Conservation (phyloP, 345 rosid genomes). For the Gossypium rotundifolium region DNA sequence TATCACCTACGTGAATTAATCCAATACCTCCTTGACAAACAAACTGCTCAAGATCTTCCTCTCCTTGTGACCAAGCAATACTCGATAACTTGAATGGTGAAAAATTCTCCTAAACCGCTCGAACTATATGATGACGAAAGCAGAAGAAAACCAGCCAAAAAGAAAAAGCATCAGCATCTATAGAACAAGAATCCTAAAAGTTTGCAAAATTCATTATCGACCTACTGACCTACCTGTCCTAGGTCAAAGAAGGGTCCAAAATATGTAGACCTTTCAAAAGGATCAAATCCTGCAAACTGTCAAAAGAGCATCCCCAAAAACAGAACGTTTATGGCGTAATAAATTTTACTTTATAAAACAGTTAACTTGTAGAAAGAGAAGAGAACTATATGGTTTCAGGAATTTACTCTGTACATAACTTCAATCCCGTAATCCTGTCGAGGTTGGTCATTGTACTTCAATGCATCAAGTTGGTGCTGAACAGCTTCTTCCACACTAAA, state of each 20-base stretch:
- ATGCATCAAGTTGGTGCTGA: constrained; percentile 69
- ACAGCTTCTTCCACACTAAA: constrained; percentile 92
- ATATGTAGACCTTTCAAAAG: constrained; percentile 85
- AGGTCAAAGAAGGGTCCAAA: constrained; percentile 91
- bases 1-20: neutral
- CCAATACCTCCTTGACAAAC: constrained; percentile 66
- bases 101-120: constrained; percentile 90
- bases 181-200: neutral
- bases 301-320: constrained; percentile 11
- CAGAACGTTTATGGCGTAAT: neutral
- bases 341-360: neutral
- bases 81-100: constrained; percentile 88
- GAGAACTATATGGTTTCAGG: neutral
- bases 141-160: neutral
- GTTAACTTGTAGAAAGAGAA: neutral
- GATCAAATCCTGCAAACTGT: constrained; percentile 97
- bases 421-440: constrained; percentile 84
- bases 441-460: constrained; percentile 82
- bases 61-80: constrained; percentile 81
- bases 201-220: neutral
- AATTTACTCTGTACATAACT: constrained; percentile 82
- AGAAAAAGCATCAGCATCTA: neutral
- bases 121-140: constrained; percentile 38
- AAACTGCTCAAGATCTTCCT: constrained; percentile 78
- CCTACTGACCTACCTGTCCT: constrained; percentile 81